Evolutionary conservation across 1,284 basidiomycete genomes (phyloP), one percentile per base, ranked within the genome.

Genomic region (Pseudomicrostroma phylloplanum): DNA sequence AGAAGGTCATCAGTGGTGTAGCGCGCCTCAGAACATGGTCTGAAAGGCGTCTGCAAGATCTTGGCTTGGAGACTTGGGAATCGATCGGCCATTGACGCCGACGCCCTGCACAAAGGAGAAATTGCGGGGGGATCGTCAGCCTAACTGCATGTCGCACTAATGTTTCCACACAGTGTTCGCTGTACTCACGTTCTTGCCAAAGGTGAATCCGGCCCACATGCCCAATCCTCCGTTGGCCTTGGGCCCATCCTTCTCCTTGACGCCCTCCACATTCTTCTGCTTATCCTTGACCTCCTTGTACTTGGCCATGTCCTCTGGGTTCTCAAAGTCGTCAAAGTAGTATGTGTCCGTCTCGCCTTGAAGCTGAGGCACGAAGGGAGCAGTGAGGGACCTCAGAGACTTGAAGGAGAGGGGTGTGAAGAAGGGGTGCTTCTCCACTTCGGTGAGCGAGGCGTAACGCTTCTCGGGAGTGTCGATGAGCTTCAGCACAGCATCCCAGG

Each of bases 261-360:
- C 90, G 48, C 63, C 63, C 57, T 96, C 94, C 49, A 99, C 93
- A 79, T 96, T 92, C 73, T 83, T 84, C 82, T 96, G 92, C 82
- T 98, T 99, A 82, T 97, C 96, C 81, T 90, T 88, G 7, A 99
- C 96, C 81, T 99, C 96, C 41, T 81, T 80, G 71, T 81, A 82
- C 82, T 98, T 97, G 56, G 92, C 92, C 92, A 98, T 96, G 79
- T 99, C 96, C 69, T 93, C 91, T 6, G 66, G 83, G 25, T 86
- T 89, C 26, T 88, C 88, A 80, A 97, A 98, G 80, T 96, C 92
- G 80, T 99, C 96, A 83, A 97, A 99, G 82, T 98, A 98, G 12
- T 93, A 94, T 0, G 93, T 93, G 79, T 79, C 96, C 64, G 91
- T 85, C 72, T 98, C 96, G 21, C 88, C 90, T 77, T 97, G 93